Percentiles rank a stretch among this genome's conserved stretches.
Evolutionary conservation across 1,284 basidiomycete genomes (phyloP).

Genomic region (Irpex lacteus): DNA sequence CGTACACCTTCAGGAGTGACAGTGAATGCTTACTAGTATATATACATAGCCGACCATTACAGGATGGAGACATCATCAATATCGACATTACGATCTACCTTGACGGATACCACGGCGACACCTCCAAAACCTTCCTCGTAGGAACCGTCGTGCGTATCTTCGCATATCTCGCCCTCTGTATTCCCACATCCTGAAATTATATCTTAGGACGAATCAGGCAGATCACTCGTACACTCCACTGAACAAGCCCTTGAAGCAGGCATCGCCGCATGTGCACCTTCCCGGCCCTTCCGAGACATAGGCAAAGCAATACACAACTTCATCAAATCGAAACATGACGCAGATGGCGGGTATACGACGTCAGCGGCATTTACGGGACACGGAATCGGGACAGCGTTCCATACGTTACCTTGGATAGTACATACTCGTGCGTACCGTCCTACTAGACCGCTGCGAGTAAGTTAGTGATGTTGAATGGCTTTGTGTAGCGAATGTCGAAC

Average conservation of each 20-base stretch:
- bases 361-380: conserved; percentile 82
- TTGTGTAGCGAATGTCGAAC: conserved; percentile 71
- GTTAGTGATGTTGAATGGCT: background rate
- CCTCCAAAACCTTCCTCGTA: conserved; percentile 77
- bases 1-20: background rate
- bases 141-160: conserved; percentile 60
- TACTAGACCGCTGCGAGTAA: background rate
- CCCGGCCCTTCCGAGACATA: conserved; percentile 69
- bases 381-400: conserved; percentile 85
- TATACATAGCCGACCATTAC: conserved; percentile 62
- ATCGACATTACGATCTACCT: conserved; percentile 82
- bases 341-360: conserved; percentile 30
- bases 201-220: conserved; percentile 64
- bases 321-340: conserved; percentile 45
- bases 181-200: background rate
- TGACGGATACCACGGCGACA: conserved; percentile 84
- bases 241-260: conserved; percentile 69
- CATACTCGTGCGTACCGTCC: conserved; percentile 52
- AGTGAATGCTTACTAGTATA: background rate
- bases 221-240: conserved; percentile 60
- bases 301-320: conserved; percentile 72
- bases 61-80: conserved; percentile 82
- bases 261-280: conserved; percentile 77
- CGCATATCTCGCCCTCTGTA: background rate
- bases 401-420: conserved; percentile 81